Evolutionary conservation across 768 basidiomycete species (phyloP).

Genomic region (Hygrocybe coccinea): DNA sequence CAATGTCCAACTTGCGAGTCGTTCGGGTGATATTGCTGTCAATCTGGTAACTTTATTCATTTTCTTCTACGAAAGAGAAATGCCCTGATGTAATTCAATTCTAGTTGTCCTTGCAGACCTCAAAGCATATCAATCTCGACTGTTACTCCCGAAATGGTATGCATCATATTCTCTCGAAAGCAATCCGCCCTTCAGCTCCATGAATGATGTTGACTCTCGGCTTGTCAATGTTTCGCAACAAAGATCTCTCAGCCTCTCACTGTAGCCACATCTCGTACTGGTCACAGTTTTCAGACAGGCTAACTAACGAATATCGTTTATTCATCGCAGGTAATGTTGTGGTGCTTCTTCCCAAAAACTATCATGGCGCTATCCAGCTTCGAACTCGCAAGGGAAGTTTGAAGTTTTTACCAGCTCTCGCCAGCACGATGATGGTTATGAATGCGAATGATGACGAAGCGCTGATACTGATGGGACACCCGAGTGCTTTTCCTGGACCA

Average conservation of each 20-base stretch:
- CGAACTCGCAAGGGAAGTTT: slow-evolving; percentile 20
- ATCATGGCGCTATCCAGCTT: slow-evolving; percentile 29
- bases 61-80: not conserved
- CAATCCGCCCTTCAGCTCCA: not conserved
- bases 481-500: slow-evolving; percentile 13
- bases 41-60: slow-evolving; percentile 30
- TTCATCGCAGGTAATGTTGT: slow-evolving; percentile 27
- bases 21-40: slow-evolving; percentile 37
- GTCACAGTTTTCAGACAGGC: too few species aligned
- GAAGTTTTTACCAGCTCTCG: slow-evolving; percentile 28
- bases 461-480: slow-evolving; percentile 34
- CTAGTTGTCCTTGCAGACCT: not conserved
- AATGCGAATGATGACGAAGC: slow-evolving; percentile 31
- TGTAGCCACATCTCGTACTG: too few species aligned
- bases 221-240: not conserved
- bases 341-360: slow-evolving; percentile 25
- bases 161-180: not conserved
- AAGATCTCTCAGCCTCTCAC: not conserved
- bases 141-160: slow-evolving; percentile 4
- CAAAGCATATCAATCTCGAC: slow-evolving; percentile 10
- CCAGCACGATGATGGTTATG: slow-evolving; percentile 23
- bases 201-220: not conserved
- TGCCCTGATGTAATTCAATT: not conserved
- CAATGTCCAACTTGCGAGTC: slow-evolving; percentile 34
- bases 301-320: too few species aligned